Percentiles rank a stretch among this genome's conserved stretches.
phyloP scores from a whole-genome alignment of 345 rosid species.

The Bruguiera parviflora region DNA sequence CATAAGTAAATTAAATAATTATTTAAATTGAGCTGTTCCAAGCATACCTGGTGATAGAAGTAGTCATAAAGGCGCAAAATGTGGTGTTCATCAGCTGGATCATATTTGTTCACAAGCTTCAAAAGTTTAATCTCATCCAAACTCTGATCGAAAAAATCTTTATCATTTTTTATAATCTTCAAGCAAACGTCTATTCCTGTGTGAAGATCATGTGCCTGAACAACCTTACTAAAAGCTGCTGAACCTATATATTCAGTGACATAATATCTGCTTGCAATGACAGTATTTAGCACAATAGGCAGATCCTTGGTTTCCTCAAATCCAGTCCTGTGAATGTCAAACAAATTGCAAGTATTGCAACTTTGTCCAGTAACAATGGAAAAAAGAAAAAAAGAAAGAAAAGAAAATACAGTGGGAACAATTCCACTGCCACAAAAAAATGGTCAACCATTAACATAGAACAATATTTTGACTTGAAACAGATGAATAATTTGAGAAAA shows the following conservation, averaged over 20 bases:
- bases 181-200: constrained; percentile 74
- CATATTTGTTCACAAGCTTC: constrained; percentile 81
- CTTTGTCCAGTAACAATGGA: constrained; percentile 12
- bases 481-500: background rate
- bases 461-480: background rate
- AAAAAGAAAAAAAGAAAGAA: background rate
- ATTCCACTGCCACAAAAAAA: background rate
- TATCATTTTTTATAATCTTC: constrained; percentile 95
- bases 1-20: background rate
- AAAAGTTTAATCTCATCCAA: constrained; percentile 93
- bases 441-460: background rate
- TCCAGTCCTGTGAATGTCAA: constrained; percentile 70
- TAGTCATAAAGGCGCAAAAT: constrained; percentile 90
- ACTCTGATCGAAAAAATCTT: constrained; percentile 97
- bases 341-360: constrained; percentile 17
- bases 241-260: constrained; percentile 88
- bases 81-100: constrained; percentile 78
- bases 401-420: background rate
- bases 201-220: constrained; percentile 85
- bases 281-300: constrained; percentile 61
- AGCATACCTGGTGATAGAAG: constrained; percentile 80
- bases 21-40: background rate
- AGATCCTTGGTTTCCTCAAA: constrained; percentile 88
- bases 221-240: constrained; percentile 91
- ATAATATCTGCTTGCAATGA: constrained; percentile 83